Conservation (phyloP, 2,329 filamentous ascomycete species). For the Podosphaera fusca region DNA sequence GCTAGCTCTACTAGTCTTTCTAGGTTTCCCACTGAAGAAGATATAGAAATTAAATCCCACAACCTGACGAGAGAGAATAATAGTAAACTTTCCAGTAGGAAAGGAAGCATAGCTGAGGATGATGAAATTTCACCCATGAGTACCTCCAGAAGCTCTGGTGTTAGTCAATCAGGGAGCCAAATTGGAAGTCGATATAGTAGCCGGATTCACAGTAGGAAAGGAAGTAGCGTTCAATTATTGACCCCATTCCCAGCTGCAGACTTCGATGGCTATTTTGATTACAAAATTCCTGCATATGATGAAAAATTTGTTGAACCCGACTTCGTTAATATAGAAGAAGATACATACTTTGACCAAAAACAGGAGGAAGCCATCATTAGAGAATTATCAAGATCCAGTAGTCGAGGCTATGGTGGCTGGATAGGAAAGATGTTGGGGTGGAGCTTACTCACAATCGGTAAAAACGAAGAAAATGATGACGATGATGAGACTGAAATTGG, state of each 20-base stretch:
- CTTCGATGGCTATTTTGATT: slow-evolving; percentile 23
- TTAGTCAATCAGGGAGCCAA: slow-evolving; percentile 23
- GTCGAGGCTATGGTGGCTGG: slow-evolving; percentile 31
- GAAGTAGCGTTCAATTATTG: slow-evolving; percentile 13
- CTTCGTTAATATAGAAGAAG: slow-evolving; percentile 37
- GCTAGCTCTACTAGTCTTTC: slow-evolving; percentile 40
- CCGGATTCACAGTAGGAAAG: slow-evolving; percentile 17
- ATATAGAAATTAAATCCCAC: slow-evolving; percentile 28
- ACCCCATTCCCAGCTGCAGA: slow-evolving; percentile 21
- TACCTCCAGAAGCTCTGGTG: slow-evolving; percentile 13
- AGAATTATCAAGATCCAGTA: slow-evolving; percentile 30
- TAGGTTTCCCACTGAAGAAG: slow-evolving; percentile 26
- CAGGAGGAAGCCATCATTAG: slow-evolving; percentile 36
- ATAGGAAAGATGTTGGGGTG: slow-evolving; percentile 34
- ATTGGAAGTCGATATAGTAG: neutral
- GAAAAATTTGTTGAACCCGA: slow-evolving; percentile 25
- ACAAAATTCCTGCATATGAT: slow-evolving; percentile 11
- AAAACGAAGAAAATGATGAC: slow-evolving; percentile 13
- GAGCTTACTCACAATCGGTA: slow-evolving; percentile 38
- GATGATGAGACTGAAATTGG: slow-evolving; percentile 27
- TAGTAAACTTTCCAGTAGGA: slow-evolving; percentile 17
- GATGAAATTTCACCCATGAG: slow-evolving; percentile 17
- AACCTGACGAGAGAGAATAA: slow-evolving; percentile 24
- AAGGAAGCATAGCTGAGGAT: slow-evolving; percentile 14
- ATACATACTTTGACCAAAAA: slow-evolving; percentile 28